Percentiles rank a stretch among this genome's conserved stretches.
These are phyloP conservation scores for Geosmithia putterillii DNA, from an alignment of 2,329 filamentous ascomycete genomes.

Conservation along the genomic window DNA sequence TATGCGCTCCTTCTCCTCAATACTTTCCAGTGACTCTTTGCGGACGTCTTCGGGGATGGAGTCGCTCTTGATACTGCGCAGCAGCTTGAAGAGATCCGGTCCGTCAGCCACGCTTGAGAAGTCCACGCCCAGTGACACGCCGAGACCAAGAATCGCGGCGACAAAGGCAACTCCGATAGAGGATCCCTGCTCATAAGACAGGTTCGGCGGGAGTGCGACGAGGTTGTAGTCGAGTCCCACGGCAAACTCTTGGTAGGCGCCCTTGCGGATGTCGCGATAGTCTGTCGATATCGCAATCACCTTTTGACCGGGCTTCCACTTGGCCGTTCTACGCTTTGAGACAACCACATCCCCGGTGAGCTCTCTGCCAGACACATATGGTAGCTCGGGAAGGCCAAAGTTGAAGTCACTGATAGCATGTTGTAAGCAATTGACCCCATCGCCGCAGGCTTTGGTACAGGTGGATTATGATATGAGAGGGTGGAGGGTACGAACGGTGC, in stretches of 20 bases:
- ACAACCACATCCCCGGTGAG: constrained; percentile 52
- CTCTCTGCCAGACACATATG: constrained; percentile 59
- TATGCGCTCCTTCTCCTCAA: constrained; percentile 38
- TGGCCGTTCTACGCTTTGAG: constrained; percentile 19
- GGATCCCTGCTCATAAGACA: constrained; percentile 42
- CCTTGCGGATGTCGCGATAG: constrained; percentile 60
- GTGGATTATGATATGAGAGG: no score
- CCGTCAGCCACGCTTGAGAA: constrained; percentile 40
- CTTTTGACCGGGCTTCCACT: constrained; percentile 43
- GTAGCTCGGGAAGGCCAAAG: constrained; percentile 55
- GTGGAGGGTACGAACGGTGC: constrained; percentile 42
- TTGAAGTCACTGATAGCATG: constrained; percentile 63
- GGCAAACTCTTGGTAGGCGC: constrained; percentile 59
- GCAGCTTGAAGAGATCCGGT: constrained; percentile 43
- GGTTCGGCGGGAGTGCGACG: constrained; percentile 42
- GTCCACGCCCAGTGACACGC: constrained; percentile 57
- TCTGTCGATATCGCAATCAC: constrained; percentile 60
- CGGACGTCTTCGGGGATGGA: constrained; percentile 47
- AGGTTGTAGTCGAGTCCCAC: constrained; percentile 54
- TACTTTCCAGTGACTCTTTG: constrained; percentile 47
- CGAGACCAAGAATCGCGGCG: constrained; percentile 52
- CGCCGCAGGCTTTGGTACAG: no score
- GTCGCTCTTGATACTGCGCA: constrained; percentile 31
- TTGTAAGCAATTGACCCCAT: no score
- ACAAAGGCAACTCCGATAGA: constrained; percentile 61